These are phyloP conservation scores for Cutaneotrichosporon sp. DNA, from an alignment of 1,284 basidiomycete species.

Conservation along the genomic window DNA sequence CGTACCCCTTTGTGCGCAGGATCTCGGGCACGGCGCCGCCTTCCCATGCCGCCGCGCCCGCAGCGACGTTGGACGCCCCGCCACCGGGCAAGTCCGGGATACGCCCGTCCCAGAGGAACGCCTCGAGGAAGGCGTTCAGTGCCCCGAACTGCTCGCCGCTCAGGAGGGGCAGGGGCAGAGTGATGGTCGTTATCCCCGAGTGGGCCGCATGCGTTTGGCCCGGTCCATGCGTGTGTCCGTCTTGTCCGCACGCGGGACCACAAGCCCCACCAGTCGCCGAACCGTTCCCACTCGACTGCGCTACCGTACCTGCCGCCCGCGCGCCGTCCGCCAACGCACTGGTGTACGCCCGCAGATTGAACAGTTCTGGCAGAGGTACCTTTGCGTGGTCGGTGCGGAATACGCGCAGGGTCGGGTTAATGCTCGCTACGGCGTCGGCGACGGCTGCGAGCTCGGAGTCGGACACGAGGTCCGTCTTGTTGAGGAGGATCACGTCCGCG, in stretches of 20 bases:
- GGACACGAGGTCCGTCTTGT: slow-evolving; percentile 72
- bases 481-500: slow-evolving; percentile 80
- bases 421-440: slow-evolving; percentile 55
- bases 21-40: slow-evolving; percentile 49
- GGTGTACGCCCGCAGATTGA: slow-evolving; percentile 72
- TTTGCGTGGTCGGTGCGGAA: slow-evolving; percentile 63
- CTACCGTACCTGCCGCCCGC: background rate
- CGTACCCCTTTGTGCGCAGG: slow-evolving; percentile 76
- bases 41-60: slow-evolving; percentile 11
- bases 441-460: slow-evolving; percentile 48
- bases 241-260: slow-evolving; percentile 8
- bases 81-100: background rate
- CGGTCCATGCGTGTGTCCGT: slow-evolving; percentile 20
- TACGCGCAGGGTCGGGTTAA: slow-evolving; percentile 73
- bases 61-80: slow-evolving; percentile 15
- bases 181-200: slow-evolving; percentile 59
- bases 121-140: slow-evolving; percentile 72
- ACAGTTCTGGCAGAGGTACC: slow-evolving; percentile 64
- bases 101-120: slow-evolving; percentile 64
- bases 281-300: no score
- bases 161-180: slow-evolving; percentile 60
- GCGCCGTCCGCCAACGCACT: slow-evolving; percentile 26
- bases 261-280: background rate
- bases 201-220: slow-evolving; percentile 27
- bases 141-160: slow-evolving; percentile 28